These are phyloP conservation scores for Talaromyces adpressus DNA, from an alignment of 495 filamentous ascomycete species.

Conservation along the genomic window DNA sequence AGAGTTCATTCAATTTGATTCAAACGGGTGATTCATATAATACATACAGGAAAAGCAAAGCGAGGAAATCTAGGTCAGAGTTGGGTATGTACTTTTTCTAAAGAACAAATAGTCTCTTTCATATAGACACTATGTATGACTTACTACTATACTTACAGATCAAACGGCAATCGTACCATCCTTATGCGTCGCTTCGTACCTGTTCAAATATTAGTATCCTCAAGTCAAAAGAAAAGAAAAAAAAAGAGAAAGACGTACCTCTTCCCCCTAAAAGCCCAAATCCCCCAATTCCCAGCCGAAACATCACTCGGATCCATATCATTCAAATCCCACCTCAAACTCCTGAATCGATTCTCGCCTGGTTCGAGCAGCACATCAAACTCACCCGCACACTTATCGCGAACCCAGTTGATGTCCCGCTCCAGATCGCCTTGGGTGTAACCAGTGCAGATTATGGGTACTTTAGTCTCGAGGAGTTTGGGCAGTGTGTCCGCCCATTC, in stretches of 20 bases:
- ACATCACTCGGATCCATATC: constrained; percentile 92
- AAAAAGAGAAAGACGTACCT: constrained; percentile 53
- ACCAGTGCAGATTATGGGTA: constrained; percentile 85
- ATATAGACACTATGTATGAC: constrained; percentile 1
- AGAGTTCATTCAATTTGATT: not conserved
- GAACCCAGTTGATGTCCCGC: constrained; percentile 82
- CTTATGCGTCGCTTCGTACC: constrained; percentile 35
- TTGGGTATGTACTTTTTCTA: not conserved
- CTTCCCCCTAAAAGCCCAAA: constrained; percentile 97
- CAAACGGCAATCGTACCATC: constrained; percentile 6
- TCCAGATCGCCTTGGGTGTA: constrained; percentile 95
- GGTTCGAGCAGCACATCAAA: constrained; percentile 89
- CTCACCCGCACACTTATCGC: constrained; percentile 75
- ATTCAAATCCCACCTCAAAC: constrained; percentile 94
- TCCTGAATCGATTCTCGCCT: constrained; percentile 90
- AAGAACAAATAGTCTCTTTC: not conserved
- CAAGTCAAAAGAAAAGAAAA: not conserved
- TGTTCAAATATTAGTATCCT: constrained; percentile 13
- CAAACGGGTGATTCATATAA: not conserved
- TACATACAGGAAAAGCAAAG: not conserved
- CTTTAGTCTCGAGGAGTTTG: constrained; percentile 85
- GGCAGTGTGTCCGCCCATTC: constrained; percentile 92
- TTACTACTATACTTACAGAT: not conserved
- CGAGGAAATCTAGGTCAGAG: not conserved
- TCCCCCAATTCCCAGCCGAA: constrained; percentile 91